A percentile compares a stretch with the other conserved stretches of the same genome.
These are phyloP conservation scores for Phellopilus nigrolimitatus DNA, from an alignment of 1,284 basidiomycete genomes.

Conservation along the genomic window DNA sequence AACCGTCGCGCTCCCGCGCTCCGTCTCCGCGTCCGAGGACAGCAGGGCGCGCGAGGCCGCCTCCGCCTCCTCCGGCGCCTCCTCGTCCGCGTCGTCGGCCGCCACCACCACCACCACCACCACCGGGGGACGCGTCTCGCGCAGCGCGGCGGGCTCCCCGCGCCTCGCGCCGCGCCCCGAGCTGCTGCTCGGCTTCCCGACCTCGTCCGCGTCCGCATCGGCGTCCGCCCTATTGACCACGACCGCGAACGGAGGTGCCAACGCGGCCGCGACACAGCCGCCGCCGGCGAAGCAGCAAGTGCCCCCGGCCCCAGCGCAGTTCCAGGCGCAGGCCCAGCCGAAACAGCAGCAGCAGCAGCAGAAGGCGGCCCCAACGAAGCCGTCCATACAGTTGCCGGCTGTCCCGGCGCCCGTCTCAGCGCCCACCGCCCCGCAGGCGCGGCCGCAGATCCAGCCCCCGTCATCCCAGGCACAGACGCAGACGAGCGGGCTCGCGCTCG, in stretches of 20 bases:
- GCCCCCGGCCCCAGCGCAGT: background rate
- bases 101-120: too few species aligned
- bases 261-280: background rate
- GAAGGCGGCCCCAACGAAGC: too few species aligned
- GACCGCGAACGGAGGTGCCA: background rate
- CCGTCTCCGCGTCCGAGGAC: constrained; percentile 9
- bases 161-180: constrained; percentile 3
- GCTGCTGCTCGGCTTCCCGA: background rate
- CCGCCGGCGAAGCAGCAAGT: background rate
- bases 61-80: background rate
- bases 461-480: too few species aligned
- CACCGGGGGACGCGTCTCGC: too few species aligned
- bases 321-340: background rate
- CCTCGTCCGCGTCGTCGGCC: background rate
- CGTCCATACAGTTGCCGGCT: too few species aligned
- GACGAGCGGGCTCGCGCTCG: too few species aligned
- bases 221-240: background rate
- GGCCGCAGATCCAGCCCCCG: too few species aligned
- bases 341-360: too few species aligned
- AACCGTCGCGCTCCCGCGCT: constrained; percentile 8
- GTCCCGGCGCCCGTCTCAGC: too few species aligned
- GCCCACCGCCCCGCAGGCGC: too few species aligned
- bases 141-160: constrained; percentile 16
- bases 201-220: background rate
- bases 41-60: too few species aligned